These are phyloP conservation scores for Centaurea solstitialis DNA, from an alignment of 129 eudicot genomes.

Conservation along the genomic window DNA sequence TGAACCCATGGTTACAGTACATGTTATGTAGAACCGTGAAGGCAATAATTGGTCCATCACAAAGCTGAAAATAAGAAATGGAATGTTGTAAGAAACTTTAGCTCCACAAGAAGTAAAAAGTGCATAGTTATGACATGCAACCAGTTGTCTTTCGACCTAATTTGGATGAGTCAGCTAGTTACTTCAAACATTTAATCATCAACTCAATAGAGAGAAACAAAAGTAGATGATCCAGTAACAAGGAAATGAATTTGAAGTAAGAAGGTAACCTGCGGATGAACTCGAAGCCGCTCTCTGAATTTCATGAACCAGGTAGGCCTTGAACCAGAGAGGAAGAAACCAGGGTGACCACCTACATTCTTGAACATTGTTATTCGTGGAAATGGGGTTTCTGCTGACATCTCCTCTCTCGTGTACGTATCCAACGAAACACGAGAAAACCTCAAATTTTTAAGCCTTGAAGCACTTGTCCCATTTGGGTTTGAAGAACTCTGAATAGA, in stretches of 20 bases:
- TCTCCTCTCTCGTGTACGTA: slow-evolving; percentile 74
- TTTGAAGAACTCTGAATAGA: slow-evolving; percentile 41
- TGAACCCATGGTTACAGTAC: slow-evolving; percentile 94
- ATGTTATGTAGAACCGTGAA: slow-evolving; percentile 94
- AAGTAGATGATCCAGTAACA: neutral
- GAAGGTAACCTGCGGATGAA: slow-evolving; percentile 86
- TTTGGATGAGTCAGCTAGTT: neutral
- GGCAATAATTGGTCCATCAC: slow-evolving; percentile 93
- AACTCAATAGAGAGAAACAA: slow-evolving; percentile 7
- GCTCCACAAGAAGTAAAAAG: neutral
- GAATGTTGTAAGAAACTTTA: neutral
- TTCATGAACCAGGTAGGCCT: slow-evolving; percentile 97
- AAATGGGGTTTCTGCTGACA: slow-evolving; percentile 47
- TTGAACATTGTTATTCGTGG: slow-evolving; percentile 73
- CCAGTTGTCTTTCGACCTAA: neutral
- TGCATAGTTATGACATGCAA: neutral
- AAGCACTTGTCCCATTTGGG: slow-evolving; percentile 47
- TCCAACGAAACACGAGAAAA: slow-evolving; percentile 77
- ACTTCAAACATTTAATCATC: neutral
- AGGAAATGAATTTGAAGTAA: neutral
- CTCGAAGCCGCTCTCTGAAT: slow-evolving; percentile 86
- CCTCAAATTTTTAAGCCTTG: slow-evolving; percentile 86
- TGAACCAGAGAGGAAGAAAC: slow-evolving; percentile 77
- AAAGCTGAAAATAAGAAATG: slow-evolving; percentile 53
- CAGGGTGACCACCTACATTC: slow-evolving; percentile 86